A percentile compares a stretch with the other conserved stretches of the same genome.
Conservation (phyloP, 805 yeast genomes). For the Ogataea thermomethanolica region DNA sequence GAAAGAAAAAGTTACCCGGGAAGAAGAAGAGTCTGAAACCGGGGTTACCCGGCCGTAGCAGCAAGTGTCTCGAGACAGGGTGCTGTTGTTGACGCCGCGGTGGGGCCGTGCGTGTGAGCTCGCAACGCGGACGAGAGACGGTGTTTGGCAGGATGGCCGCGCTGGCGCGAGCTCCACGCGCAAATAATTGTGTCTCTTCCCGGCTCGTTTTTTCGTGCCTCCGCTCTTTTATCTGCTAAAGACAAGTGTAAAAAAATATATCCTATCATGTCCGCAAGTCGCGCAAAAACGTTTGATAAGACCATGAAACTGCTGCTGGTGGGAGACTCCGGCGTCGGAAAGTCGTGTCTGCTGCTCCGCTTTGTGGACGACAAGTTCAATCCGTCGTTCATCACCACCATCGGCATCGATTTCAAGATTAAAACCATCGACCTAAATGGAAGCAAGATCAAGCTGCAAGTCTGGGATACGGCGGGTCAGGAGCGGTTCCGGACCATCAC, state of each 20-base stretch:
- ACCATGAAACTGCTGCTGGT: conserved; percentile 89
- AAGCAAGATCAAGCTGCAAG: conserved; percentile 87
- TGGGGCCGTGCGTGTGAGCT: background rate
- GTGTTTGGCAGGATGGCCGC: no score
- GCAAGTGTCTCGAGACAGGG: background rate
- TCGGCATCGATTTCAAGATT: conserved; percentile 97
- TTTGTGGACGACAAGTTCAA: conserved; percentile 96
- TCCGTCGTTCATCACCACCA: conserved; percentile 94
- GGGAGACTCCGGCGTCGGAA: conserved; percentile 89
- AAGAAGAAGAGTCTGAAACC: background rate
- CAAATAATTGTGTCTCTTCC: no score
- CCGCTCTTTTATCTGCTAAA: conserved; percentile 4
- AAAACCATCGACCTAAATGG: conserved; percentile 94
- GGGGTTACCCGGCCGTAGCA: conserved; percentile 7
- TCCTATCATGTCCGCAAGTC: conserved; percentile 45
- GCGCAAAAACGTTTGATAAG: conserved; percentile 77
- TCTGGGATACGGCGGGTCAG: conserved; percentile 98
- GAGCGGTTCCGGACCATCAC: conserved; percentile 93
- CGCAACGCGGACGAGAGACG: no score
- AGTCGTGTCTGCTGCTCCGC: conserved; percentile 84
- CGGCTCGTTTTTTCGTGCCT: background rate
- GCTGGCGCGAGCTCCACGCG: no score
- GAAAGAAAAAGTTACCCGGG: conserved; percentile 11
- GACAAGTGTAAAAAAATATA: conserved; percentile 11
- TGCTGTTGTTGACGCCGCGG: conserved; percentile 2